Conservation (phyloP, 768 basidiomycete species). For the Suillus fuscotomentosus region DNA sequence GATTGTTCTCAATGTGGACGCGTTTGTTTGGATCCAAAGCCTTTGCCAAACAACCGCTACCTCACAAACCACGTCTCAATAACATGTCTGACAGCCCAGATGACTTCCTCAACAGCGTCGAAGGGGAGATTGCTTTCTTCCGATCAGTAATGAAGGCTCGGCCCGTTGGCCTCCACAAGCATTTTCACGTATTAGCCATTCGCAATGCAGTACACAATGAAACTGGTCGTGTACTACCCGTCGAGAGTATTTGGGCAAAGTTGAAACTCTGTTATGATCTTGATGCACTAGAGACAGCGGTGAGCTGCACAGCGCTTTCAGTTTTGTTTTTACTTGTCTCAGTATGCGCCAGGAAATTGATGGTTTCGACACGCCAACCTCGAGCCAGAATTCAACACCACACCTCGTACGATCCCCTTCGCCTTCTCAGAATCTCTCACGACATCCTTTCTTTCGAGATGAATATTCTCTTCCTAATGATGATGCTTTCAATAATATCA, state of each 20-base stretch:
- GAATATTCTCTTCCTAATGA: slow-evolving; percentile 67
- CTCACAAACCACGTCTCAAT: not conserved
- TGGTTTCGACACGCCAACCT: slow-evolving; percentile 43
- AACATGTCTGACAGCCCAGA: slow-evolving; percentile 18
- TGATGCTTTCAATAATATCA: slow-evolving; percentile 54
- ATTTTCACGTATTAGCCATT: slow-evolving; percentile 79
- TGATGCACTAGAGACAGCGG: slow-evolving; percentile 70
- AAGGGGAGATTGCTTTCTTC: slow-evolving; percentile 86
- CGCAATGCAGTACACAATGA: slow-evolving; percentile 70
- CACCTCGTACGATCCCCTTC: slow-evolving; percentile 62
- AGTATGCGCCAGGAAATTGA: slow-evolving; percentile 41
- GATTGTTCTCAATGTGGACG: not conserved
- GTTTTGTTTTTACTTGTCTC: slow-evolving; percentile 4
- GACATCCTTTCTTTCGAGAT: slow-evolving; percentile 71
- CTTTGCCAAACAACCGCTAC: slow-evolving; percentile 21
- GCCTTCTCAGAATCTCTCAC: slow-evolving; percentile 63
- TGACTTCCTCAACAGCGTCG: slow-evolving; percentile 64
- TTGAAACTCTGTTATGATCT: slow-evolving; percentile 69
- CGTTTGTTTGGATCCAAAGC: slow-evolving; percentile 14
- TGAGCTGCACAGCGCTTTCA: slow-evolving; percentile 34
- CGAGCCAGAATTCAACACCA: slow-evolving; percentile 41
- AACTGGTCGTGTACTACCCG: slow-evolving; percentile 56
- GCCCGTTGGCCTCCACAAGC: slow-evolving; percentile 79
- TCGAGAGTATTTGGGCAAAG: slow-evolving; percentile 76
- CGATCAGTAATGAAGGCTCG: slow-evolving; percentile 77